Percentiles rank a stretch among this genome's conserved stretches.
phyloP scores from a whole-genome alignment of 257 asterid genomes.

The Mentha longifolia region DNA sequence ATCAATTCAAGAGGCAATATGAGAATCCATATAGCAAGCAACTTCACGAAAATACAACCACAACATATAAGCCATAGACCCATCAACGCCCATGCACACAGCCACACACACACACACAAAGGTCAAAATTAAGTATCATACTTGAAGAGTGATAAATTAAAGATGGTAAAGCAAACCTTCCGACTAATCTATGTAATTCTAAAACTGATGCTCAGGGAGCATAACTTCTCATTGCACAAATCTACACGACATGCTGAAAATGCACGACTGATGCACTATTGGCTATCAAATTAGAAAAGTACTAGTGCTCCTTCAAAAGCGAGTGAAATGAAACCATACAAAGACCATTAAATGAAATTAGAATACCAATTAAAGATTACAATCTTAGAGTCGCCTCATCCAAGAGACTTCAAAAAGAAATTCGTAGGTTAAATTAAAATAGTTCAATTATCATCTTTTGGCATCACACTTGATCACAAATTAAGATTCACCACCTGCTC shows the following conservation, averaged over 20 bases:
- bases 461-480: constrained; percentile 3
- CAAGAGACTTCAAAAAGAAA: neutral
- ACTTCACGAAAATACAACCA: neutral
- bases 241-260: constrained; percentile 11
- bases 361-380: constrained; percentile 4
- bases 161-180: neutral
- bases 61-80: neutral
- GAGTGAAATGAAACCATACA: constrained; percentile 14
- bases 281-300: neutral
- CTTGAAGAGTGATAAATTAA: neutral
- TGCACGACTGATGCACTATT: neutral
- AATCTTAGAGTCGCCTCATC: neutral
- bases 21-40: neutral
- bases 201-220: neutral
- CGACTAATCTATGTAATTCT: neutral
- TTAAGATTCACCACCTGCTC: neutral
- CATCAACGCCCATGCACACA: too few relatives aligned
- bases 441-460: neutral
- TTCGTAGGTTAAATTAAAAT: neutral
- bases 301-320: constrained; percentile 7
- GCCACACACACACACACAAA: neutral
- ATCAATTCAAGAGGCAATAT: constrained; percentile 26
- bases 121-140: neutral
- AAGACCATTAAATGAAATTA: constrained; percentile 19
- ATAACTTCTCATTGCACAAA: neutral